phyloP scores from a whole-genome alignment of 805 yeast genomes.

The Sungouiozyma ichnusensis region DNA sequence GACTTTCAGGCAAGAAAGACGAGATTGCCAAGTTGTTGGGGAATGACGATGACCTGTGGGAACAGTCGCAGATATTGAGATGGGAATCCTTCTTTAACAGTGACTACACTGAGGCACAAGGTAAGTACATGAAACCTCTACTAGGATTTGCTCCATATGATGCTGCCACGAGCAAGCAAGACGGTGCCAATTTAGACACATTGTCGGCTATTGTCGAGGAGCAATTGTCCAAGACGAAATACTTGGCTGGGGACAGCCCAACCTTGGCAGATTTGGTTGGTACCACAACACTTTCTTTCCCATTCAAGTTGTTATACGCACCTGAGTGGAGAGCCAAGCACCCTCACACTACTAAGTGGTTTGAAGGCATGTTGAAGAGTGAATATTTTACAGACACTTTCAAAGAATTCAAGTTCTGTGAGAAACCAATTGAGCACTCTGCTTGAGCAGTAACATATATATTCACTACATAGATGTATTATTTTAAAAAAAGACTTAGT shows the following conservation, averaged over 20 bases:
- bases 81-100: slow-evolving; percentile 70
- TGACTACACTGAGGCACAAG: slow-evolving; percentile 45
- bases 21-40: slow-evolving; percentile 44
- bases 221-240: slow-evolving; percentile 49
- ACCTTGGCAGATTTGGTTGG: slow-evolving; percentile 27
- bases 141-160: slow-evolving; percentile 60
- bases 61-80: slow-evolving; percentile 45
- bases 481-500: no score
- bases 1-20: slow-evolving; percentile 28
- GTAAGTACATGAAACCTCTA: slow-evolving; percentile 41
- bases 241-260: slow-evolving; percentile 57
- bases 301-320: slow-evolving; percentile 46
- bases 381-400: slow-evolving; percentile 6
- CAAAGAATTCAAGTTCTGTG: background rate
- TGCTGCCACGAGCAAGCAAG: slow-evolving; percentile 38
- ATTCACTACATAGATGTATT: no score
- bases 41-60: slow-evolving; percentile 7
- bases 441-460: no score
- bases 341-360: slow-evolving; percentile 39
- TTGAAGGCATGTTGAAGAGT: slow-evolving; percentile 3
- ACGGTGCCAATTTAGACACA: slow-evolving; percentile 25
- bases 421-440: no score
- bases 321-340: slow-evolving; percentile 47
- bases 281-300: slow-evolving; percentile 11
- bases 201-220: slow-evolving; percentile 33